phyloP scores from a whole-genome alignment of 2,329 filamentous ascomycete genomes.

The Penicillium sp. region DNA sequence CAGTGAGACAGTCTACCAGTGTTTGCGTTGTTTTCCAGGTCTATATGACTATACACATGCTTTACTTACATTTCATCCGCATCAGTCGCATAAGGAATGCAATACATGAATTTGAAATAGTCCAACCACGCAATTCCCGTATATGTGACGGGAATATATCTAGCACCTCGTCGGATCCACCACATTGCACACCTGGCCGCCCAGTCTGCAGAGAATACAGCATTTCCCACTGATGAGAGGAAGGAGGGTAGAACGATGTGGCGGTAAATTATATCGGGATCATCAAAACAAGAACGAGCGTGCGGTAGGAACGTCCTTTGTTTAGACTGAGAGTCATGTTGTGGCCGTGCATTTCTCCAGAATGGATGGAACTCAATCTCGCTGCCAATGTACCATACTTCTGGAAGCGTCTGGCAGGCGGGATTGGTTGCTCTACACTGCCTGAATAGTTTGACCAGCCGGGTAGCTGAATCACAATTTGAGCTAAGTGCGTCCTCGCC shows the following conservation, averaged over 20 bases:
- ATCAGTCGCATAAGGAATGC: no score
- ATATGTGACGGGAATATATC: slow-evolving; percentile 15
- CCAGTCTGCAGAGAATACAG: slow-evolving; percentile 11
- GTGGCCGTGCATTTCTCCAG: slow-evolving; percentile 1
- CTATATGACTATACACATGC: no score
- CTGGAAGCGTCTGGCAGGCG: no score
- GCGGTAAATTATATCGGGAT: slow-evolving; percentile 10
- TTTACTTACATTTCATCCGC: no score
- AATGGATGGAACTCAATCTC: slow-evolving; percentile 7
- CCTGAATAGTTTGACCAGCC: no score
- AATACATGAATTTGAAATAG: no score
- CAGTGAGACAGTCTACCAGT: no score
- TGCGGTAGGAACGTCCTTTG: slow-evolving; percentile 11
- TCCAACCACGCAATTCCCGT: slow-evolving; percentile 9
- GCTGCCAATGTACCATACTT: no score
- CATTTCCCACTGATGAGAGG: slow-evolving; percentile 1
- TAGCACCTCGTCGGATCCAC: slow-evolving; percentile 15
- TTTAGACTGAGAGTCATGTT: slow-evolving; percentile 7
- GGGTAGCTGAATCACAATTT: no score
- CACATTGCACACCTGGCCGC: slow-evolving; percentile 10
- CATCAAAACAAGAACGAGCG: slow-evolving; percentile 13
- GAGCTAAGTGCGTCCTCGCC: no score
- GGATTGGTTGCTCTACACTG: no score
- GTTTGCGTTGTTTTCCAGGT: no score
- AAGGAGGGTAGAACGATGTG: slow-evolving; percentile 14